Percentiles rank a stretch among this genome's conserved stretches.
These are phyloP conservation scores for Cairneyella variabilis DNA, from an alignment of 495 filamentous ascomycete species.

Conservation along the genomic window DNA sequence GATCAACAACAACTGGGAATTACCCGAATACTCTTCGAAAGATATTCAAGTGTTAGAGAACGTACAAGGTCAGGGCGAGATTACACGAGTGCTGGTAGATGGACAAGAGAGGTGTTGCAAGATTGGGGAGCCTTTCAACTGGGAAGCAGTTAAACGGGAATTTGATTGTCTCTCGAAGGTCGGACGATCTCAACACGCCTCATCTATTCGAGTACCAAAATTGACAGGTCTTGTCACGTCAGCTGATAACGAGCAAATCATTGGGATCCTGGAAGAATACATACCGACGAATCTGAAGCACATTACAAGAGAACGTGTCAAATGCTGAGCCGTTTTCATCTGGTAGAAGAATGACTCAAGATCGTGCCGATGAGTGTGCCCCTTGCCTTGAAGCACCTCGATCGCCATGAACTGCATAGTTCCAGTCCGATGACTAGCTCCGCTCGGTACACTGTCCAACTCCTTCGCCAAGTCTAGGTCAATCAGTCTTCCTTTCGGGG, in stretches of 20 bases:
- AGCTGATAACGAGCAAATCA: background rate
- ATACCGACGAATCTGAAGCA: too few species aligned
- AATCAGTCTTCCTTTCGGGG: too few species aligned
- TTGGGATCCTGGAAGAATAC: constrained; percentile 16
- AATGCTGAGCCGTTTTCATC: too few species aligned
- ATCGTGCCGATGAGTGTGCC: too few species aligned
- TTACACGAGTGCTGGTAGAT: constrained; percentile 10
- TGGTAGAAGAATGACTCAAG: too few species aligned
- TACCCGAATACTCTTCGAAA: constrained; percentile 20
- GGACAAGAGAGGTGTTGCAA: constrained; percentile 16
- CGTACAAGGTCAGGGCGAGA: constrained; percentile 3
- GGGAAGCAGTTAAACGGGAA: constrained; percentile 8
- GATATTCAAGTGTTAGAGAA: constrained; percentile 15
- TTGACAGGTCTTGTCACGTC: constrained; percentile 11
- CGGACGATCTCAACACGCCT: background rate
- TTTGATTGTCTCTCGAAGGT: constrained; percentile 10
- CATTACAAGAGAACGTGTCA: too few species aligned
- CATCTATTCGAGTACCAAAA: constrained; percentile 7
- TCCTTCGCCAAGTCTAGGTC: too few species aligned
- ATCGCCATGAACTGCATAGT: too few species aligned
- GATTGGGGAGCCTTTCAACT: background rate
- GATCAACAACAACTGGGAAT: constrained; percentile 14
- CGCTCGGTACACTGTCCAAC: too few species aligned
- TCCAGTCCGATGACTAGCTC: too few species aligned
- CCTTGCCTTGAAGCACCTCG: too few species aligned